Base-by-base conservation (phyloP, 306 rosid species). In the Purshia tridentata region DNA sequence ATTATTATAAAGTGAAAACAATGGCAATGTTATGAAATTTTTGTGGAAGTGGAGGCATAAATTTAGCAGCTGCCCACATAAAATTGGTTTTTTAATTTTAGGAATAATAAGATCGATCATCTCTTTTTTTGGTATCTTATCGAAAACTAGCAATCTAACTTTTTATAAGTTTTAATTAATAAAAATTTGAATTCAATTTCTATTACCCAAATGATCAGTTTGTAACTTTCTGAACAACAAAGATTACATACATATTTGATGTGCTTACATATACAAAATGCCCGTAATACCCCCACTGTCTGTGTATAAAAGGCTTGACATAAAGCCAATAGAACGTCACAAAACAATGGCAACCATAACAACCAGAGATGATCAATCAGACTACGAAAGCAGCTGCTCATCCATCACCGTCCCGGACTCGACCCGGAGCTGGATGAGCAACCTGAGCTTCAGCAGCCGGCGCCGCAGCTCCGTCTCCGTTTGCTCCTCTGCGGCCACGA, bases 341-440 rank as follows among this genome's bases (percentile, higher is more conserved):
- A 74, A 55, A 11, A 7, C 81, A 74, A 90, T 88, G 94, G 77
- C 88, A 55, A 57, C 84, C 73, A 78, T 77, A 59, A 63, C 80
- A 53, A 45, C 72, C 22, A 37, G 64, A 61, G 76, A 69, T 75
- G 91, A 90, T 15, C 92, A 90, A 68, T 86, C 91, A 1, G 97
- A 86, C 82, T 88, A 89, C 39, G 96, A 91, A 49, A 91, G 97
- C 77, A 89, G 92, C 73, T 84, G 86, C 73, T 91, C 98, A 74
- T 88, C 98, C 45, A 69, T 89, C 72, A 93, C 96, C 45, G 74
- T 88, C 22, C 97, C 92, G 0, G 97, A 91, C 53, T 94, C 95
- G 0, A 93, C 62, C 83, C 82, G 85, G 9, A 93, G 97, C 83
- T 91, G 95, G 97, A 81, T 90, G 91, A 91, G 88, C 77, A 91